These are phyloP conservation scores for Keithomyces neogunnii DNA, from an alignment of 2,329 filamentous ascomycete genomes.

Conservation along the genomic window DNA sequence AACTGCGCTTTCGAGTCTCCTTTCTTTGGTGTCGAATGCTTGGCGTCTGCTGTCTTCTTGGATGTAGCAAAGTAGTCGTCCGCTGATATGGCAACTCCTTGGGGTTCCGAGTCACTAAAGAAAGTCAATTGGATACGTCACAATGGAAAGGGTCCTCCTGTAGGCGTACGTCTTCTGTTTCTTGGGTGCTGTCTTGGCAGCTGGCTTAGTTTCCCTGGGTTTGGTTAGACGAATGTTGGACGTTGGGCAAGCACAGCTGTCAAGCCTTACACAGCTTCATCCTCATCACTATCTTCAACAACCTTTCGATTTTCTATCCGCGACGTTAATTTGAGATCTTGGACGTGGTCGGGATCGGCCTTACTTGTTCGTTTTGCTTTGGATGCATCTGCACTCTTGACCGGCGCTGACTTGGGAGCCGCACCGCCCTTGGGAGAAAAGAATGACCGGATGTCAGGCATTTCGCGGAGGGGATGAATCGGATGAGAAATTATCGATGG, in stretches of 20 bases:
- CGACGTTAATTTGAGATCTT: conserved; percentile 11
- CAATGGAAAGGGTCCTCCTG: neutral
- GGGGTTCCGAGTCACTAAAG: conserved; percentile 30
- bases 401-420: conserved; percentile 37
- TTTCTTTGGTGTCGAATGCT: conserved; percentile 23
- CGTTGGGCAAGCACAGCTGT: neutral
- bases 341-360: conserved; percentile 11
- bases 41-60: conserved; percentile 30
- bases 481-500: conserved; percentile 4
- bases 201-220: conserved; percentile 42
- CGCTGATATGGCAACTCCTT: conserved; percentile 44
- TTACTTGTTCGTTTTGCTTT: conserved; percentile 38
- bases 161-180: conserved; percentile 46
- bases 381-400: conserved; percentile 35
- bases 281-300: conserved; percentile 74
- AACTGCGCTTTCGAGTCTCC: conserved; percentile 26
- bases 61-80: conserved; percentile 49
- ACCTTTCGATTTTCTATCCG: conserved; percentile 53
- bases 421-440: conserved; percentile 68
- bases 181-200: conserved; percentile 37
- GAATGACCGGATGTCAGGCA: conserved; percentile 90
- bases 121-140: conserved; percentile 4
- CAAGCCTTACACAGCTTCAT: conserved; percentile 35
- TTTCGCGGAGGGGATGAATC: conserved; percentile 24
- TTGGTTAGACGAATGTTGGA: conserved; percentile 5